Percentiles rank a stretch among this genome's conserved stretches.
Conservation (phyloP, 1,139 yeast species). For the Trichomonascaceae sp. region DNA sequence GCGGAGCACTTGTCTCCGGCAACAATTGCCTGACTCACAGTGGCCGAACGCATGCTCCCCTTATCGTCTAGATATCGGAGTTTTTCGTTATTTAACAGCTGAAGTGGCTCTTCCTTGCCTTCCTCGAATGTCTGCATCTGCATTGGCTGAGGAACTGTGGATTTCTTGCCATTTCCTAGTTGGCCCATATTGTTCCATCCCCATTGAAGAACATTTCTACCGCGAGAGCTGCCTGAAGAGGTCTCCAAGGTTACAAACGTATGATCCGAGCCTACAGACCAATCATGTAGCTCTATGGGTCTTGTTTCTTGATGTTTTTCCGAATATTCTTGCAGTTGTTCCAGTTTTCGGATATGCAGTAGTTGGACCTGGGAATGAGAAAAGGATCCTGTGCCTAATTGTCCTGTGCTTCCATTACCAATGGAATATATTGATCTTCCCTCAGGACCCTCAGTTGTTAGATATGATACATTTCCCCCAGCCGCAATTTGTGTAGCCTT, state of each 20-base stretch:
- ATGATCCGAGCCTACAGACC: conserved; percentile 65
- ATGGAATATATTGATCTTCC: conserved; percentile 39
- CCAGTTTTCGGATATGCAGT: conserved; percentile 43
- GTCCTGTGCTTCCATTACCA: conserved; percentile 88
- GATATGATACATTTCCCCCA: conserved; percentile 60
- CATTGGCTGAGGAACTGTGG: conserved; percentile 56
- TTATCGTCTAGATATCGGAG: conserved; percentile 19
- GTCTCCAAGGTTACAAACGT: conserved; percentile 49
- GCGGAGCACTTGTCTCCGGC: conserved; percentile 64
- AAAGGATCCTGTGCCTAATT: conserved; percentile 71
- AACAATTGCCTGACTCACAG: conserved; percentile 49
- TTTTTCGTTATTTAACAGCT: conserved; percentile 10
- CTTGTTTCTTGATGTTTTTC: conserved; percentile 34
- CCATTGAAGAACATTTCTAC: conserved; percentile 61
- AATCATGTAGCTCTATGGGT: conserved; percentile 43
- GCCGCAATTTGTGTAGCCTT: conserved; percentile 50
- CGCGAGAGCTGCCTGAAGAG: conserved; percentile 15
- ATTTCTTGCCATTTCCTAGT: conserved; percentile 72
- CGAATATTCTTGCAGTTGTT: conserved; percentile 39
- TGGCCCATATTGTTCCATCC: conserved; percentile 83
- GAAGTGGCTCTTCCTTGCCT: conserved; percentile 16
- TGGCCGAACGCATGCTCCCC: conserved; percentile 23
- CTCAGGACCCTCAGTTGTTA: conserved; percentile 21
- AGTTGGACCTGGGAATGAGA: conserved; percentile 72
- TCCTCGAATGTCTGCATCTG: conserved; percentile 41